Evolutionary conservation across 768 basidiomycete species (phyloP), one percentile per base, ranked within the genome.

Genomic region (Amanita pseudoporphyria): DNA sequence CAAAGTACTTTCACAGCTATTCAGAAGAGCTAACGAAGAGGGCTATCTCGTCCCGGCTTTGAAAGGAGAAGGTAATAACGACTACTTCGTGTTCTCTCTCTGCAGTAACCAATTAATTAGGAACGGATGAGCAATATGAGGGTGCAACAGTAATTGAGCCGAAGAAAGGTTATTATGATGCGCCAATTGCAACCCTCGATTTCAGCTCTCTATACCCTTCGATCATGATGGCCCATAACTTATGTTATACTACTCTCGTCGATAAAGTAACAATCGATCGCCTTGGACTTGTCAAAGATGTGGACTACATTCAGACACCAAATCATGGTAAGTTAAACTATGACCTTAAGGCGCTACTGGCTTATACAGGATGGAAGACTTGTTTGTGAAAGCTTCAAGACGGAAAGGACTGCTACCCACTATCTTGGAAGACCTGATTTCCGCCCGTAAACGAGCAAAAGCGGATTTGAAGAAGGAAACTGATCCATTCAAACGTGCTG

Each of bases 221-320:
- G 0, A 98, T 99, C 68, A 99, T 99, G 96, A 97, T 97, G 94
- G 96, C 95, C 2, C 96, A 99, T 66, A 99, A 99, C 62, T 71
- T 99, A 1, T 99, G 96, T 64, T 99, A 98, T 61, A 97, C 96
- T 0, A 97, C 96, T 0, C 72, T 98, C n/a, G 64, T 97, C 32
- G 89, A 96, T 54, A 86, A 81, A 62, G 38, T 51, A 5, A 86
- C 84, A 0, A 84, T 95, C 10, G 85, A 91, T 16, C 77, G 87
- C 16, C 69, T 98, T 12, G 67, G 73, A 6, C 73, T 98, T 16
- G 77, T 79, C 30, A 90, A 87, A 61, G 91, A 88, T 54, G 74
- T 82, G 6, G 95, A 99, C 65, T 99, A 96, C 60, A 84, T 89
- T 49, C 81, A 87, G 58, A 98, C 96, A 1, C 96, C 96, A 0